Base-by-base conservation (phyloP, 2,329 filamentous ascomycete species). In the Sporothrix pallida region DNA sequence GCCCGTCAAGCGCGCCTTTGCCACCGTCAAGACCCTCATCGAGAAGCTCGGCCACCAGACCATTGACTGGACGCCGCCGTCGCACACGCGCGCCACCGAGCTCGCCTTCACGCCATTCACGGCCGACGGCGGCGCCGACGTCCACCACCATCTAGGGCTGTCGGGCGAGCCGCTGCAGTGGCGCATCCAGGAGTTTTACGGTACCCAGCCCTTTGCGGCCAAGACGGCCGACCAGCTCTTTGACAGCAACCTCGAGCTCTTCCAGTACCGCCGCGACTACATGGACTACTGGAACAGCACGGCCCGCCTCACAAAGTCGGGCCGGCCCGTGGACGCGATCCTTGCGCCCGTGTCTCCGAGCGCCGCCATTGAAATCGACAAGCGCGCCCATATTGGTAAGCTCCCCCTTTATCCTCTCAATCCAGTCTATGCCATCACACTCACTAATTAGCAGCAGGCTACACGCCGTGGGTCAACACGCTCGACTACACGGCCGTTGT, bases 401-500 rank as follows among this genome's bases (percentile, higher is more conserved):
- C 20, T 20, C 26, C 15, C n/a, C 3, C n/a, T 20, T 20, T 6
- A 5, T 63, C 13, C 9, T 23, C 2, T 26, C 23, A 26, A 3
- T 26, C 23, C 23, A 26, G 23, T 26, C 23, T 26, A 26, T 26
- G 23, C 23, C 23, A 26, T 26, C 23, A 26, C 23, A 26, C 23
- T 4, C 6, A 44, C 63, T 70, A 58, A 70, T 0, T 85, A 69
- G 82, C 86, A 1, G 86, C 86, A 89, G 86, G 86, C 1, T 93
- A 93, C 76, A 91, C 89, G 0, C 82, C 86, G 0, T 86, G 90
- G 75, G 93, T 90, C 89, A 93, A 93, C 78, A 77, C 92, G 58
- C 84, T 93, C 1, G 90, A 93, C 79, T 92, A 91, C 79, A 89
- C 91, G 0, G 86, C 84, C 10, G 80, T 87, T 1, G 84, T 89